Percentiles rank a stretch among this genome's conserved stretches.
These are phyloP conservation scores for Coemansia sp. DNA, from an alignment of 192 early-diverging fungal species.

Conservation along the genomic window DNA sequence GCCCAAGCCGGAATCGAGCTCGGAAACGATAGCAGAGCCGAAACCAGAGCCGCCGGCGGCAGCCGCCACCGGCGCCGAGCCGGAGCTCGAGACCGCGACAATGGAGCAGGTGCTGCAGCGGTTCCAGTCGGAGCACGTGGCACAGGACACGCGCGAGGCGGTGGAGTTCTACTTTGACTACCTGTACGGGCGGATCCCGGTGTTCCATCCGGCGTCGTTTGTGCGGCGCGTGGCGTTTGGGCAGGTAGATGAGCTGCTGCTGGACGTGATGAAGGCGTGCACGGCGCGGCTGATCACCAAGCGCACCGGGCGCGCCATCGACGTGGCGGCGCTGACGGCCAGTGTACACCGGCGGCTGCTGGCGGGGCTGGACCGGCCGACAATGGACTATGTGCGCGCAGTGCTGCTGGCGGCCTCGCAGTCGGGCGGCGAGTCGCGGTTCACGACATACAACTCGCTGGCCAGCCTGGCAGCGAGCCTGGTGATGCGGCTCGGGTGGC, in stretches of 20 bases:
- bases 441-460: conserved; percentile 46
- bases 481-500: conserved; percentile 44
- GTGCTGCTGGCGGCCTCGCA: conserved; percentile 37
- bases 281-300: conserved; percentile 28
- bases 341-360: conserved; percentile 34
- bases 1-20: too few species aligned
- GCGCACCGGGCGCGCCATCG: conserved; percentile 22
- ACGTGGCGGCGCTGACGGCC: conserved; percentile 21
- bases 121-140: conserved; percentile 30
- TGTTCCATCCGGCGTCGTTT: conserved; percentile 48
- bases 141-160: conserved; percentile 25
- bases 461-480: conserved; percentile 39
- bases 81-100: conserved; percentile 14
- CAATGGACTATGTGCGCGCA: conserved; percentile 43
- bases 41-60: neutral
- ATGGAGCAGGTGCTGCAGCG: conserved; percentile 35
- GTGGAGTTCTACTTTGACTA: conserved; percentile 44
- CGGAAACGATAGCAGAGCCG: too few species aligned
- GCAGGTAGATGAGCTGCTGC: conserved; percentile 30
- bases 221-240: conserved; percentile 35
- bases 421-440: conserved; percentile 30
- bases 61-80: neutral
- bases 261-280: conserved; percentile 38
- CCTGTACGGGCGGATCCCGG: conserved; percentile 39
- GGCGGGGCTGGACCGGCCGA: conserved; percentile 32